Conservation (phyloP, 768 basidiomycete species). For the Lactifluus rugatus region DNA sequence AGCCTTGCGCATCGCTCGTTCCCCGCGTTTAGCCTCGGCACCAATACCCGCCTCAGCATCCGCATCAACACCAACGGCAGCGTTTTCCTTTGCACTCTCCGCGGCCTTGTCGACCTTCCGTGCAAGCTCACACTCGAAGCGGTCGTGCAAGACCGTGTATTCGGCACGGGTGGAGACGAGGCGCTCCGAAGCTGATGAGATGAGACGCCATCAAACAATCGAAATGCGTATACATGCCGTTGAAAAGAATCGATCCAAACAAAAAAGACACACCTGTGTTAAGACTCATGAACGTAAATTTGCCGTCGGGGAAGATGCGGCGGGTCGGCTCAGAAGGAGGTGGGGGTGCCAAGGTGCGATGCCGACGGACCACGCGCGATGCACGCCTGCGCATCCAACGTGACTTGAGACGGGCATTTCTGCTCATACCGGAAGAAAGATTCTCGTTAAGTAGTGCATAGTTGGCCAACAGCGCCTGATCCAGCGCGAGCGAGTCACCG, state of each 20-base stretch:
- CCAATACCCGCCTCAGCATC: slow-evolving; percentile 24
- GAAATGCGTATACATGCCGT: slow-evolving; percentile 19
- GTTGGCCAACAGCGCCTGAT: slow-evolving; percentile 58
- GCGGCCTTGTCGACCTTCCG: slow-evolving; percentile 53
- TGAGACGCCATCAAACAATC: slow-evolving; percentile 18
- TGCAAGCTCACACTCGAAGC: slow-evolving; percentile 66
- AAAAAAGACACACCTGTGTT: slow-evolving; percentile 59
- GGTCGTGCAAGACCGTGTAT: slow-evolving; percentile 50
- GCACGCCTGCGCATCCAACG: slow-evolving; percentile 47
- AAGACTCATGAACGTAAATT: slow-evolving; percentile 53
- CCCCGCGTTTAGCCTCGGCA: slow-evolving; percentile 21
- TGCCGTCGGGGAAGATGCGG: slow-evolving; percentile 37
- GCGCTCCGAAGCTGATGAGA: slow-evolving; percentile 56
- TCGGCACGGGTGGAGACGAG: slow-evolving; percentile 60
- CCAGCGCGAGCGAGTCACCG: slow-evolving; percentile 63
- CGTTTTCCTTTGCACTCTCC: slow-evolving; percentile 42
- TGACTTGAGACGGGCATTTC: slow-evolving; percentile 3
- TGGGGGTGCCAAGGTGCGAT: slow-evolving; percentile 27
- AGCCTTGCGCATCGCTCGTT: slow-evolving; percentile 11
- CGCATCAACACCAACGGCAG: slow-evolving; percentile 29
- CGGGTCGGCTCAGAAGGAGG: slow-evolving; percentile 29
- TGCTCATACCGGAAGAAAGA: not conserved
- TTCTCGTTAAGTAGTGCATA: slow-evolving; percentile 24
- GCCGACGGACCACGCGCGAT: slow-evolving; percentile 42
- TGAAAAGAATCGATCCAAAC: slow-evolving; percentile 20